Base-by-base conservation (phyloP, 164 flowering plant genomes). In the Paratinospora sagittata region DNA sequence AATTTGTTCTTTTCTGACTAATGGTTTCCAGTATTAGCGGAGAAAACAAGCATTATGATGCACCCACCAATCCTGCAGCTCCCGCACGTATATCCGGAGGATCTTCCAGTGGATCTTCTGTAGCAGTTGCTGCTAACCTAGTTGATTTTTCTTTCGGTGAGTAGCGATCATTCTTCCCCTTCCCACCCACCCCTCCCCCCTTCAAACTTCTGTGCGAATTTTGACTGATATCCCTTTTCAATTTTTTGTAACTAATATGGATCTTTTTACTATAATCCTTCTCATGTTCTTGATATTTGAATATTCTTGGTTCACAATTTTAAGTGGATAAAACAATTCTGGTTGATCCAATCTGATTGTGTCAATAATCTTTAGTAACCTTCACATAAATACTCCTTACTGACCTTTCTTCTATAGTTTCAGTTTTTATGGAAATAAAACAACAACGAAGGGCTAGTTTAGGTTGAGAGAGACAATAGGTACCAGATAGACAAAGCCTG, bases 61-160 rank as follows among this genome's bases (percentile, higher is more conserved):
- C 93, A 68, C 97, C 97, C 3, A 92, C 91, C 39, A 94, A 94
- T 80, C 97, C 98, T 75, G 81, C 80, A 55, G 86, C 82, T 39
- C 87, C 83, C 70, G 73, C 85, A 62, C 82, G 87, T 49, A 70
- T 90, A 30, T 84, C 97, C 6, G 98, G 98, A 43, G 98, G 98
- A 70, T 83, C 97, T 71, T 92, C 86, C 55, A 87, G 97, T 82
- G 97, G 98, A 68, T 90, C 97, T 77, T 93, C 98, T 80, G 98
- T 90, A 9, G 89, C 97, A 55, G 97, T 92, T 47, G 89, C 97
- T 72, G 91, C 93, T 30, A 76, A 81, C 63, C 72, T 92, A 70
- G 97, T 86, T 78, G 97, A 94, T 72, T 92, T 94, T 74, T 83
- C 97, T 70, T 75, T 94, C 68, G 98, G 98, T 92, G 72, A 79